A percentile compares a stretch with the other conserved stretches of the same genome.
phyloP scores from a whole-genome alignment of 2,329 filamentous ascomycete species.

The Colletotrichum sp. region DNA sequence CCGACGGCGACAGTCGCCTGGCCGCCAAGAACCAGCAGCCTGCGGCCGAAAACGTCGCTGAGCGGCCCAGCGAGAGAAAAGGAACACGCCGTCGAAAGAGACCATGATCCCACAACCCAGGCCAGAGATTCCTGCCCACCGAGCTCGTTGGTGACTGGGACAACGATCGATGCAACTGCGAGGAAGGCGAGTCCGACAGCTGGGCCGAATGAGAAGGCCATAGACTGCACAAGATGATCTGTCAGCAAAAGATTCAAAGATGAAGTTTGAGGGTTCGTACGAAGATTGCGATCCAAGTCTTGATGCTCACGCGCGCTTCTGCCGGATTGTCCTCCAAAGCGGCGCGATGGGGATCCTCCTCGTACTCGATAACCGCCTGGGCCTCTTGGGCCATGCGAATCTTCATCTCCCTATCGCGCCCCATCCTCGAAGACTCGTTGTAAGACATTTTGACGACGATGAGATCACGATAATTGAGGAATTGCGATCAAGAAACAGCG shows the following conservation, averaged over 20 bases:
- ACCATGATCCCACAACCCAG: slow-evolving; percentile 21
- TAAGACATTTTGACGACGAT: background rate
- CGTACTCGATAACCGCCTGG: slow-evolving; percentile 16
- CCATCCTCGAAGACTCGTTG: slow-evolving; percentile 7
- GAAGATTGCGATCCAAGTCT: slow-evolving; percentile 20
- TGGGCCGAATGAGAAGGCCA: slow-evolving; percentile 17
- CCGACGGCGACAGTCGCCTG: slow-evolving; percentile 4
- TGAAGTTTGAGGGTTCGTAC: background rate
- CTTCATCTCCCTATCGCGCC: slow-evolving; percentile 28
- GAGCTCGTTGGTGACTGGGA: slow-evolving; percentile 9
- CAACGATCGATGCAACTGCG: slow-evolving; percentile 13
- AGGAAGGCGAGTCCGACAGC: slow-evolving; percentile 15
- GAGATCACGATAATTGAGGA: background rate
- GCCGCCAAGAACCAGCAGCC: slow-evolving; percentile 11
- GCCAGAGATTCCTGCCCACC: slow-evolving; percentile 8
- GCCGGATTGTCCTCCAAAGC: slow-evolving; percentile 19
- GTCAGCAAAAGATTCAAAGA: background rate
- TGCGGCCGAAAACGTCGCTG: slow-evolving; percentile 19
- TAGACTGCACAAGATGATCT: background rate
- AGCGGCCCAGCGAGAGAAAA: slow-evolving; percentile 18
- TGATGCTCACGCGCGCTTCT: slow-evolving; percentile 14
- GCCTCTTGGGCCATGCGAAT: slow-evolving; percentile 15
- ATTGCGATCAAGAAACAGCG: background rate
- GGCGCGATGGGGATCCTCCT: slow-evolving; percentile 20
- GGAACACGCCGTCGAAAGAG: slow-evolving; percentile 17